Evolutionary conservation across 148 eudicot genomes (phyloP).

Genomic region (Rhododendron williamsianum): DNA sequence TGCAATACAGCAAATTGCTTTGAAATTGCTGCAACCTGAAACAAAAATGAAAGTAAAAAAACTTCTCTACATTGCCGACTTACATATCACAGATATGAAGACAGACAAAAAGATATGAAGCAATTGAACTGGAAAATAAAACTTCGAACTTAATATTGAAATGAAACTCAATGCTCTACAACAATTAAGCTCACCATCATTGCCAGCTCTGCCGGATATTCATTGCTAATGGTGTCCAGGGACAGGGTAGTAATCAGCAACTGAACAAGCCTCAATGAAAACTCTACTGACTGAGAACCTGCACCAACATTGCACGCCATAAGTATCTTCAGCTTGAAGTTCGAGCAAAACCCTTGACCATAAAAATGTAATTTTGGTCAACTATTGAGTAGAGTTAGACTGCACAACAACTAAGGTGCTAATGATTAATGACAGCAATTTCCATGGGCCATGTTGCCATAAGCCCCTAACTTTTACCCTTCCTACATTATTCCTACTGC

Average conservation of each 20-base stretch:
- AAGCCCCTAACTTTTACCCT: neutral
- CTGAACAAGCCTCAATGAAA: constrained; percentile 52
- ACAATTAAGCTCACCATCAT: constrained; percentile 36
- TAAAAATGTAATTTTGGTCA: neutral
- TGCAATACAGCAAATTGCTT: constrained; percentile 72
- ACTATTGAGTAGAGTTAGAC: neutral
- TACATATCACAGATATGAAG: neutral
- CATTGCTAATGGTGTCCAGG: constrained; percentile 32
- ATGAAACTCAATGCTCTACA: neutral
- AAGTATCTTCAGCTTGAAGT: neutral
- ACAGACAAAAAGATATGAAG: neutral
- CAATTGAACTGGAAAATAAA: constrained; percentile 2
- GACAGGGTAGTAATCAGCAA: constrained; percentile 47
- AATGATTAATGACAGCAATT: neutral
- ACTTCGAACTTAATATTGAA: neutral
- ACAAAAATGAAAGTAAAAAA: constrained; percentile 10
- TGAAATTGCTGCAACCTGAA: constrained; percentile 56
- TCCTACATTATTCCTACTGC: neutral
- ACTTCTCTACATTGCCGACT: neutral
- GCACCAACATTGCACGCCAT: constrained; percentile 12
- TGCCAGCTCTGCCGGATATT: constrained; percentile 52
- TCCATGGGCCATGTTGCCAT: neutral
- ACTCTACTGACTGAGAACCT: constrained; percentile 63
- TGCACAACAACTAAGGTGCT: neutral
- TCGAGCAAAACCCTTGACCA: neutral